A percentile compares a stretch with the other conserved stretches of the same genome.
phyloP scores from a whole-genome alignment of 441 rosid genomes.

The Populus hybrid region DNA sequence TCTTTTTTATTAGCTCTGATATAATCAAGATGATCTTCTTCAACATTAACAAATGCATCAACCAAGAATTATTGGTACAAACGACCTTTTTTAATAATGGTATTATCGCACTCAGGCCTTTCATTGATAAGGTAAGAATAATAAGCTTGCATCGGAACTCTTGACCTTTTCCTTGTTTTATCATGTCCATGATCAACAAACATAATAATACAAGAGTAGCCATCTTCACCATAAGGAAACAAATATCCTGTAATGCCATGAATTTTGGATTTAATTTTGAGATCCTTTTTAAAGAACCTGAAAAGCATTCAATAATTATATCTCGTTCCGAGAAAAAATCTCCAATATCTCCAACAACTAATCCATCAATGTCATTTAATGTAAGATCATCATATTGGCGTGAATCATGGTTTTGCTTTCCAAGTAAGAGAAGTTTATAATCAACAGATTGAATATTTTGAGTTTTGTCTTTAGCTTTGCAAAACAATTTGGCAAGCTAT shows the following conservation, averaged over 20 bases:
- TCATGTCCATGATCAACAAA: too few relatives aligned
- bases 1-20: neutral
- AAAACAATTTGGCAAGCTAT: neutral
- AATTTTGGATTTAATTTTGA: neutral
- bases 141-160: neutral
- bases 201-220: neutral
- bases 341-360: constrained; percentile 3
- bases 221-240: constrained; percentile 12
- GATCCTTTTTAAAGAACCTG: neutral
- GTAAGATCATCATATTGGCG: neutral
- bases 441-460: neutral
- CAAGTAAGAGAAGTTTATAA: neutral
- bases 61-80: neutral
- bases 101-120: neutral
- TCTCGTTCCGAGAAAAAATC: neutral
- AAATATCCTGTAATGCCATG: neutral
- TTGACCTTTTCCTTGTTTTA: too few relatives aligned
- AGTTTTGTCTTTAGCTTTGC: neutral
- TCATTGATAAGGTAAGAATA: neutral
- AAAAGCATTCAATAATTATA: constrained; percentile 2
- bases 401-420: neutral
- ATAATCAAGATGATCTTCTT: neutral
- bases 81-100: neutral
- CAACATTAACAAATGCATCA: neutral
- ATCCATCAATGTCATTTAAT: neutral